Evolutionary conservation across 2,329 filamentous ascomycete genomes (phyloP).

Genomic region (Fusarium coffeatum): DNA sequence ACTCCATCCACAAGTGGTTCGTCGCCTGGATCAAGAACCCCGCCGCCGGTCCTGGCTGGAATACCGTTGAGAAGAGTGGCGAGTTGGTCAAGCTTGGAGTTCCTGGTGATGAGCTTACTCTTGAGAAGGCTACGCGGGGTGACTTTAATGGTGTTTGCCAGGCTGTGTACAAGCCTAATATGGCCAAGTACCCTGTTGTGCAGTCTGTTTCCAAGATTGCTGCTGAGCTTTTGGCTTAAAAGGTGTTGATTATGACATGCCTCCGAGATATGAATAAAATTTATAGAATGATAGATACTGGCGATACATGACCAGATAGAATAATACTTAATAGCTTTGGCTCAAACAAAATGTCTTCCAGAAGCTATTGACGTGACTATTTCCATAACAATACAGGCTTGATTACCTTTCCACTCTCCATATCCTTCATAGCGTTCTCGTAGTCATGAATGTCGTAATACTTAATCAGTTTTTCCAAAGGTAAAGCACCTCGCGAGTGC

Average conservation of each 20-base stretch:
- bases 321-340: neutral
- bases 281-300: conserved; percentile 7
- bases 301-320: neutral
- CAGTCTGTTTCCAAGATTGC: conserved; percentile 9
- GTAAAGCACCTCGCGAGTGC: conserved; percentile 1
- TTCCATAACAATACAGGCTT: conserved; percentile 9
- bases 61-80: conserved; percentile 40
- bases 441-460: conserved; percentile 7
- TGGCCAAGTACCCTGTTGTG: conserved; percentile 31
- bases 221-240: conserved; percentile 4
- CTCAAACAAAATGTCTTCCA: neutral
- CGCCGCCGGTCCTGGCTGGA: conserved; percentile 56
- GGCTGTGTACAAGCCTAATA: conserved; percentile 27
- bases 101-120: conserved; percentile 37
- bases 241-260: conserved; percentile 10
- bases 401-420: neutral
- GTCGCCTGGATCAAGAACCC: conserved; percentile 59
- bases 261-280: conserved; percentile 17
- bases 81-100: conserved; percentile 39
- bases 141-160: conserved; percentile 39
- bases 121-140: conserved; percentile 1
- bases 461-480: conserved; percentile 5
- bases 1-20: conserved; percentile 57
- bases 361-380: neutral
- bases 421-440: conserved; percentile 2